Evolutionary conservation across 176 grass and related monocot genomes (phyloP).

Genomic region (Carex pumila): DNA sequence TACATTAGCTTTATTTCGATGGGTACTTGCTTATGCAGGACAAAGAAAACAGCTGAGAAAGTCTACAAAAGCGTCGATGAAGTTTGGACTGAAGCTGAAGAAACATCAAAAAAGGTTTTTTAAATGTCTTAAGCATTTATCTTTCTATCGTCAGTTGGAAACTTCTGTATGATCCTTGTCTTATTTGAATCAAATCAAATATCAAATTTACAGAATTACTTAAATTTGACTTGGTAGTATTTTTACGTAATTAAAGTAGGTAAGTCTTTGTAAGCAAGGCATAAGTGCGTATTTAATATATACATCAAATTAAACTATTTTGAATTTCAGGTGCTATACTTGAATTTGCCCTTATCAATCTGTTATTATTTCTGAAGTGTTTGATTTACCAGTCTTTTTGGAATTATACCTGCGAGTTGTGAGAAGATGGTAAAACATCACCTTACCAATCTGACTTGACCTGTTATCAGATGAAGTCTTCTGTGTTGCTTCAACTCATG

Average conservation of each 20-base stretch:
- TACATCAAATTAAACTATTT: slow-evolving; percentile 5
- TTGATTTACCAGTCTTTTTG: neutral
- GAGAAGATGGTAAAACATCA: neutral
- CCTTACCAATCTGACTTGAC: neutral
- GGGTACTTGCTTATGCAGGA: slow-evolving; percentile 13
- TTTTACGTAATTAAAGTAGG: neutral
- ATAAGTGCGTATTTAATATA: neutral
- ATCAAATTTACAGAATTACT: neutral
- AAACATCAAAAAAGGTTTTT: slow-evolving; percentile 75
- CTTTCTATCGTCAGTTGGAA: neutral
- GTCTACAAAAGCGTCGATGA: slow-evolving; percentile 73
- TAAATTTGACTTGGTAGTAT: neutral
- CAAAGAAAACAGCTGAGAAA: slow-evolving; percentile 61
- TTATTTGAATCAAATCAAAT: neutral
- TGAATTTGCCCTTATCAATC: neutral
- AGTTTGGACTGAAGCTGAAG: slow-evolving; percentile 80
- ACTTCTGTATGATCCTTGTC: neutral
- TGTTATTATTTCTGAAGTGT: neutral
- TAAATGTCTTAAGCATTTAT: neutral
- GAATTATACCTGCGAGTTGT: neutral
- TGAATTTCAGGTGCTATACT: neutral
- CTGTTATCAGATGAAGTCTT: neutral
- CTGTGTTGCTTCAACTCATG: neutral
- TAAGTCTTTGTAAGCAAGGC: neutral
- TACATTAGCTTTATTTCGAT: neutral